These are phyloP conservation scores for Pseudogymnoascus sp. DNA, from an alignment of 2,329 filamentous ascomycete genomes.

Conservation along the genomic window DNA sequence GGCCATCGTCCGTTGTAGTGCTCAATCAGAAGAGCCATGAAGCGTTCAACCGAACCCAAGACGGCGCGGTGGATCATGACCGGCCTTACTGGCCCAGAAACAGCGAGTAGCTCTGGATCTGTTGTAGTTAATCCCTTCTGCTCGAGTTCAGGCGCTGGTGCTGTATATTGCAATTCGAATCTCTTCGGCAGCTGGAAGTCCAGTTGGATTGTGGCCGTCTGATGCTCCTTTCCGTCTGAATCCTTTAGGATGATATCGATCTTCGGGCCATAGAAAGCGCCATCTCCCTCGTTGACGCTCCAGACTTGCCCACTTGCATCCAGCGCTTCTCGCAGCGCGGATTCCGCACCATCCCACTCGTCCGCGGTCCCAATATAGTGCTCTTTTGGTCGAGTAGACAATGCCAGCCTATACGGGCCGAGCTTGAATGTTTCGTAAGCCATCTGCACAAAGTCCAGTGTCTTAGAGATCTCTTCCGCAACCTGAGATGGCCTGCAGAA, in stretches of 20 bases:
- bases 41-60: constrained; percentile 72
- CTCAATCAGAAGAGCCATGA: constrained; percentile 79
- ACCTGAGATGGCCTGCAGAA: constrained; percentile 77
- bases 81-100: constrained; percentile 55
- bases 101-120: constrained; percentile 38
- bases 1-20: constrained; percentile 74
- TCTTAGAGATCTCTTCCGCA: constrained; percentile 61
- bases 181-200: constrained; percentile 83
- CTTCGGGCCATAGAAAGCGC: constrained; percentile 86
- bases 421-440: constrained; percentile 64
- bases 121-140: constrained; percentile 40
- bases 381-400: constrained; percentile 70
- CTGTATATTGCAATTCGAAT: constrained; percentile 68
- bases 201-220: constrained; percentile 81
- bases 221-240: constrained; percentile 75
- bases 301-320: constrained; percentile 57
- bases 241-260: constrained; percentile 80
- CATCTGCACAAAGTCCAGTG: constrained; percentile 64
- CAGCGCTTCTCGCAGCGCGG: constrained; percentile 55
- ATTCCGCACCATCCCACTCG: constrained; percentile 61
- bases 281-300: constrained; percentile 71
- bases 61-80: constrained; percentile 82
- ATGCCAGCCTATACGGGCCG: constrained; percentile 62
- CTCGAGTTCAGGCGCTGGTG: constrained; percentile 56
- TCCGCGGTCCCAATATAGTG: constrained; percentile 68